A percentile compares a stretch with the other conserved stretches of the same genome.
These are phyloP conservation scores for Diutina mesorugosa DNA, from an alignment of 1,139 yeast species.

Conservation along the genomic window DNA sequence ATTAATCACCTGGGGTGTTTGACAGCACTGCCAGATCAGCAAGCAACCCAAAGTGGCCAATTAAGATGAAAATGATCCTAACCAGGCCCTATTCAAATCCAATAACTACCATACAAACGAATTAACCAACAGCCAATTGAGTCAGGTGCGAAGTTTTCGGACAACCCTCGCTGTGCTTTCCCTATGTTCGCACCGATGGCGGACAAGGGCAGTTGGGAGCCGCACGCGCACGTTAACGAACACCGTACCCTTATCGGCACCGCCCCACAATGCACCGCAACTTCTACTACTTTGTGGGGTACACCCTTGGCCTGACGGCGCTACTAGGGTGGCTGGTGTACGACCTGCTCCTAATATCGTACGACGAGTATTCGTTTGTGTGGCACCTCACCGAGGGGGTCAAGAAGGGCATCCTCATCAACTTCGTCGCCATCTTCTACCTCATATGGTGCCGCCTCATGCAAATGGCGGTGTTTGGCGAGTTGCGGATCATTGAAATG, in stretches of 20 bases:
- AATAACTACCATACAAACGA: too few relatives aligned
- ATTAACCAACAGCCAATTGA: too few relatives aligned
- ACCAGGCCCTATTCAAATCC: too few relatives aligned
- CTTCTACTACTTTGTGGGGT: background rate
- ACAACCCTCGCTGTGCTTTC: too few relatives aligned
- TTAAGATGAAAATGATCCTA: too few relatives aligned
- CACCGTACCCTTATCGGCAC: background rate
- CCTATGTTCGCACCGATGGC: too few relatives aligned
- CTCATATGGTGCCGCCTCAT: slow-evolving; percentile 27
- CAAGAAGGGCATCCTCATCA: slow-evolving; percentile 6
- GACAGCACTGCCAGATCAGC: too few relatives aligned
- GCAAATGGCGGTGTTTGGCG: slow-evolving; percentile 12
- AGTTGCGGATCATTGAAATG: slow-evolving; percentile 57
- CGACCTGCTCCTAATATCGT: background rate
- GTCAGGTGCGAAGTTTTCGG: too few relatives aligned
- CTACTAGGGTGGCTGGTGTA: slow-evolving; percentile 2
- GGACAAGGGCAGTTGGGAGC: background rate
- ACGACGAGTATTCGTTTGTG: background rate
- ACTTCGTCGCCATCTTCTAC: slow-evolving; percentile 15
- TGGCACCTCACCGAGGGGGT: slow-evolving; percentile 6
- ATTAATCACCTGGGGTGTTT: too few relatives aligned
- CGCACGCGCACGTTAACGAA: background rate
- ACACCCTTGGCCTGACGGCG: background rate
- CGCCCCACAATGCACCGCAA: background rate
- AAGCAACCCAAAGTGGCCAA: too few relatives aligned